Percentiles rank a stretch among this genome's conserved stretches.
Evolutionary conservation across 2,329 filamentous ascomycete species (phyloP).

Genomic region (Scleromitrula shiraiana): DNA sequence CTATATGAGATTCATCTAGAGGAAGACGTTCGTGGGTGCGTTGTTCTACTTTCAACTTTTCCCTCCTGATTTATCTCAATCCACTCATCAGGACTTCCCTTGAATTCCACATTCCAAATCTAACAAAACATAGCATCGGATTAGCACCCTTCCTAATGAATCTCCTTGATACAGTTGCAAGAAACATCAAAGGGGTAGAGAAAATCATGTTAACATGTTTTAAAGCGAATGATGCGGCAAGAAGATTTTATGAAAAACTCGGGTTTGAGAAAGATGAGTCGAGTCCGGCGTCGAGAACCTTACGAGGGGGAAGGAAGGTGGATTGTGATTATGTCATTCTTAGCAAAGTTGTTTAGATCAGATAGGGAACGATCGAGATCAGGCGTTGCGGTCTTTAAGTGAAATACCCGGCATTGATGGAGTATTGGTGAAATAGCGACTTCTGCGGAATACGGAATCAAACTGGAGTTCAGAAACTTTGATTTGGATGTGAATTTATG

Average conservation of each 20-base stretch:
- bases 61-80: not conserved
- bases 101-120: not conserved
- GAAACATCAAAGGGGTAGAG: slow-evolving; percentile 43
- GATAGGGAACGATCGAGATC: not conserved
- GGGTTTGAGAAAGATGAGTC: slow-evolving; percentile 50
- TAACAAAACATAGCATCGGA: slow-evolving; percentile 41
- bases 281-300: slow-evolving; percentile 44
- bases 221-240: slow-evolving; percentile 47
- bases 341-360: slow-evolving; percentile 34
- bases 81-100: too few species aligned
- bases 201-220: slow-evolving; percentile 75
- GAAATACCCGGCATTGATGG: not conserved
- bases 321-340: slow-evolving; percentile 53
- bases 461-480: not conserved
- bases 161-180: slow-evolving; percentile 45
- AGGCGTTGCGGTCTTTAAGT: not conserved
- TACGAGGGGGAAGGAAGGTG: slow-evolving; percentile 47
- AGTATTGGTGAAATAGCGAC: not conserved
- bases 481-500: not conserved
- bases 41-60: slow-evolving; percentile 8
- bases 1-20: slow-evolving; percentile 72
- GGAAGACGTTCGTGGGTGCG: slow-evolving; percentile 45
- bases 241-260: slow-evolving; percentile 52
- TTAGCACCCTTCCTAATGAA: slow-evolving; percentile 54
- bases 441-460: not conserved